These are phyloP conservation scores for Decorospora gaudefroyi DNA, from an alignment of 2,329 filamentous ascomycete species.

Conservation along the genomic window DNA sequence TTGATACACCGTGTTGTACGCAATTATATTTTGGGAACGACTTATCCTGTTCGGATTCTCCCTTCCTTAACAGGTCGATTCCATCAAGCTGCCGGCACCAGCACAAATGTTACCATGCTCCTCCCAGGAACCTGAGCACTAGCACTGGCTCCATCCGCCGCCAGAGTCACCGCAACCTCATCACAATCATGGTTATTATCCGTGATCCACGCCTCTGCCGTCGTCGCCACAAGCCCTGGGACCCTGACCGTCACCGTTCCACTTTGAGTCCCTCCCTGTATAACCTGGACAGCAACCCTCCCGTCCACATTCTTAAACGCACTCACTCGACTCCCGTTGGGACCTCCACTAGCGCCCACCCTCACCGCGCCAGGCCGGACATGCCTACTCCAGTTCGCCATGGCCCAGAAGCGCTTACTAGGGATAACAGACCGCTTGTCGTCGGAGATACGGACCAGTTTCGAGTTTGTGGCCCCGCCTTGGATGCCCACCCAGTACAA, in stretches of 20 bases:
- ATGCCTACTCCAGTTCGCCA: conserved; percentile 49
- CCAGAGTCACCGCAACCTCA: conserved; percentile 16
- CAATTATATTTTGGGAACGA: no score
- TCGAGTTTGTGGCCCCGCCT: conserved; percentile 46
- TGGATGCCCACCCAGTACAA: conserved; percentile 60
- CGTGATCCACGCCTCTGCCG: conserved; percentile 46
- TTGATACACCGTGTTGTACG: no score
- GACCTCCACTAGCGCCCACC: conserved; percentile 41
- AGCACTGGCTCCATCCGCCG: conserved; percentile 27
- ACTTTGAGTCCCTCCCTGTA: conserved; percentile 35
- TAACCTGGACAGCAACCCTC: conserved; percentile 44
- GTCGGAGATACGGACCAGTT: conserved; percentile 43
- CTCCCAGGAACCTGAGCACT: conserved; percentile 30
- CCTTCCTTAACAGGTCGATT: no score
- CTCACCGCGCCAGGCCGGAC: conserved; percentile 48
- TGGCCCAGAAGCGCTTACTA: conserved; percentile 49
- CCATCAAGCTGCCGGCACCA: conserved; percentile 11
- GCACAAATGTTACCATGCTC: conserved; percentile 37
- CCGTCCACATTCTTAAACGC: conserved; percentile 46
- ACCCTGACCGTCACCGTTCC: conserved; percentile 31
- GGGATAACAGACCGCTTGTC: conserved; percentile 43
- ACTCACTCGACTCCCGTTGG: conserved; percentile 36
- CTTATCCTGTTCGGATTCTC: no score
- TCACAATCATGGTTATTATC: conserved; percentile 42
- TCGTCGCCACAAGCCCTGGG: conserved; percentile 30